Conservation (phyloP, 1,284 basidiomycete species). For the Irpex sp. region DNA sequence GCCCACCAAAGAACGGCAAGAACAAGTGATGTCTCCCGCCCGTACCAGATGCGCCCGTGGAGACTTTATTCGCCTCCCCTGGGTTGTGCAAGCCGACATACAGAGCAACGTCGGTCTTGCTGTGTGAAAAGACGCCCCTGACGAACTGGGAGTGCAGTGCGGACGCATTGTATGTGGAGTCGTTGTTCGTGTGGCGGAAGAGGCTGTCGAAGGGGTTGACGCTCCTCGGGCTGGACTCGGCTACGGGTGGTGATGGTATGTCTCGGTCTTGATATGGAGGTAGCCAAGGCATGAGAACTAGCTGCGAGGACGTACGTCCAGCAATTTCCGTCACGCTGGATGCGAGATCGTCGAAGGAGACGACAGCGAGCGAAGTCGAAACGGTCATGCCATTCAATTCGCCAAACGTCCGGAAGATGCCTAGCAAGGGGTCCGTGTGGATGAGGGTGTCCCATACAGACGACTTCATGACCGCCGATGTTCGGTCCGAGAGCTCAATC, state of each 20-base stretch:
- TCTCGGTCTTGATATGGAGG: slow-evolving; percentile 30
- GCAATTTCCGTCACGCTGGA: slow-evolving; percentile 51
- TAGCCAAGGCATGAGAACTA: slow-evolving; percentile 67
- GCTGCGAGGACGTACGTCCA: slow-evolving; percentile 40
- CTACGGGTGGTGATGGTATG: slow-evolving; percentile 14
- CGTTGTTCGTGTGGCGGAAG: slow-evolving; percentile 39
- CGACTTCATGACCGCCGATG: slow-evolving; percentile 66
- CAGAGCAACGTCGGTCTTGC: slow-evolving; percentile 50
- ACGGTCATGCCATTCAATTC: slow-evolving; percentile 54
- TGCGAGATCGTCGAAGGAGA: slow-evolving; percentile 54
- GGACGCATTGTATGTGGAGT: slow-evolving; percentile 22
- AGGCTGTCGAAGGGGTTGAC: slow-evolving; percentile 59
- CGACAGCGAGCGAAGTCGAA: slow-evolving; percentile 49
- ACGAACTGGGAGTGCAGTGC: slow-evolving; percentile 55
- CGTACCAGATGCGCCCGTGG: slow-evolving; percentile 13
- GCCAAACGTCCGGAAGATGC: slow-evolving; percentile 61
- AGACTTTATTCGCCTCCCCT: slow-evolving; percentile 27
- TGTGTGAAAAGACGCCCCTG: slow-evolving; percentile 54
- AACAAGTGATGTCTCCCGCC: slow-evolving; percentile 46
- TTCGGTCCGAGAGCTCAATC: slow-evolving; percentile 68
- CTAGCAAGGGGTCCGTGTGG: slow-evolving; percentile 56
- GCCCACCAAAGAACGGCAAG: slow-evolving; percentile 70
- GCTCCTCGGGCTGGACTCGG: slow-evolving; percentile 5
- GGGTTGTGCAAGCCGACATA: slow-evolving; percentile 64
- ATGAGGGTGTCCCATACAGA: slow-evolving; percentile 53